Evolutionary conservation across 345 rosid species (phyloP).

Genomic region (Chamaenerion angustifolium): DNA sequence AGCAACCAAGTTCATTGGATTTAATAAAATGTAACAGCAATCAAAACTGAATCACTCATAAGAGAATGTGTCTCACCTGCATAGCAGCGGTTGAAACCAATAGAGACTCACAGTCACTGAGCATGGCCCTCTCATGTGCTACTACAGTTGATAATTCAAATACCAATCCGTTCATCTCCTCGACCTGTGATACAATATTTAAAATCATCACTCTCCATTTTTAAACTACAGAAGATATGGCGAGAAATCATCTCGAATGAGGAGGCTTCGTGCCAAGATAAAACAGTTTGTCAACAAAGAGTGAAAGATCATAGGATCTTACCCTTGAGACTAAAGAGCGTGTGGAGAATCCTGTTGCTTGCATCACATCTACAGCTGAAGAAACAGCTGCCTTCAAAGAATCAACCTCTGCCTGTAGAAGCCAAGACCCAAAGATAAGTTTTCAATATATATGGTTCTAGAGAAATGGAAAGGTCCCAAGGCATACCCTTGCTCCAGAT

Average conservation of each 20-base stretch:
- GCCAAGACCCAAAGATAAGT: constrained; percentile 7
- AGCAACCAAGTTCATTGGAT: too few species aligned
- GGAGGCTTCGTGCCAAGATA: too few species aligned
- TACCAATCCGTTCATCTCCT: constrained; percentile 39
- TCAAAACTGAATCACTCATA: too few species aligned
- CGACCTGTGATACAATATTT: constrained; percentile 24
- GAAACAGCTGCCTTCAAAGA: constrained; percentile 66
- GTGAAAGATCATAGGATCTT: constrained; percentile 11
- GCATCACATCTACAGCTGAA: constrained; percentile 90
- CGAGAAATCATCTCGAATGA: not conserved
- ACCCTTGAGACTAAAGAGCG: constrained; percentile 62
- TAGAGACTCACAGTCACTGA: constrained; percentile 54
- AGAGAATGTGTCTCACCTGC: constrained; percentile 38
- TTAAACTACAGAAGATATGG: not conserved
- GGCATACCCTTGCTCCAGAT: constrained; percentile 70
- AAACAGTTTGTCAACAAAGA: too few species aligned
- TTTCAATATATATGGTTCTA: constrained; percentile 7
- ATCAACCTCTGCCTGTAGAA: constrained; percentile 60
- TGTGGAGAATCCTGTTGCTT: constrained; percentile 69
- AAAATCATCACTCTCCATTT: not conserved
- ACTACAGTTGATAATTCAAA: constrained; percentile 49
- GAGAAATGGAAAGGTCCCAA: not conserved
- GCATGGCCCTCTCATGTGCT: constrained; percentile 40
- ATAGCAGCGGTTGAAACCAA: constrained; percentile 49
- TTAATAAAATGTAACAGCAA: too few species aligned